Conservation (phyloP, 1,139 yeast genomes). For the Hansenula anomala region DNA sequence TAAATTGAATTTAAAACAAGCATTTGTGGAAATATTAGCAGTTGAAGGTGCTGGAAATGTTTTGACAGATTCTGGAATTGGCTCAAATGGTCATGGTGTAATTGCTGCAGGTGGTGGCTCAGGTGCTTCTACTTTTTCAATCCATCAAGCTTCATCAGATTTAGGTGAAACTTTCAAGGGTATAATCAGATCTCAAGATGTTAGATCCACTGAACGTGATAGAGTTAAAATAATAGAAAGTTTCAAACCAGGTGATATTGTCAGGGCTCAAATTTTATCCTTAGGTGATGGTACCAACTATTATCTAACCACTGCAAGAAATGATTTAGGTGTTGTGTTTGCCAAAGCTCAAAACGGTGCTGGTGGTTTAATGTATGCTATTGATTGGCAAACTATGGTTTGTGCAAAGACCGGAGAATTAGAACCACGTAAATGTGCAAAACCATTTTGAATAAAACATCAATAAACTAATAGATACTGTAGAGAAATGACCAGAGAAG, state of each 20-base stretch:
- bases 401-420: conserved; percentile 67
- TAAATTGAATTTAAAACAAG: conserved; percentile 62
- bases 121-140: conserved; percentile 43
- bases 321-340: conserved; percentile 90
- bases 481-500: too few species aligned
- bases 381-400: conserved; percentile 96
- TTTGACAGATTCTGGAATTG: conserved; percentile 60
- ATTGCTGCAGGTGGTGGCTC: conserved; percentile 53
- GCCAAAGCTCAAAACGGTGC: conserved; percentile 68
- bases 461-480: too few species aligned
- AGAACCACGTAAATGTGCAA: conserved; percentile 89
- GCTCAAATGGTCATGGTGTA: conserved; percentile 48
- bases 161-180: conserved; percentile 92
- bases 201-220: conserved; percentile 88
- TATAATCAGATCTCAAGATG: conserved; percentile 80
- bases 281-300: conserved; percentile 93
- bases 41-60: conserved; percentile 65
- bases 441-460: conserved; percentile 55
- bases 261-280: conserved; percentile 76
- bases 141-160: conserved; percentile 53
- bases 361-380: conserved; percentile 80
- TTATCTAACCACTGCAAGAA: conserved; percentile 82
- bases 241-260: conserved; percentile 89
- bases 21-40: conserved; percentile 76
- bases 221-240: conserved; percentile 73